A percentile compares a stretch with the other conserved stretches of the same genome.
Conservation (phyloP, 805 yeast species). For the Cyberlindnera mississippiensis region DNA sequence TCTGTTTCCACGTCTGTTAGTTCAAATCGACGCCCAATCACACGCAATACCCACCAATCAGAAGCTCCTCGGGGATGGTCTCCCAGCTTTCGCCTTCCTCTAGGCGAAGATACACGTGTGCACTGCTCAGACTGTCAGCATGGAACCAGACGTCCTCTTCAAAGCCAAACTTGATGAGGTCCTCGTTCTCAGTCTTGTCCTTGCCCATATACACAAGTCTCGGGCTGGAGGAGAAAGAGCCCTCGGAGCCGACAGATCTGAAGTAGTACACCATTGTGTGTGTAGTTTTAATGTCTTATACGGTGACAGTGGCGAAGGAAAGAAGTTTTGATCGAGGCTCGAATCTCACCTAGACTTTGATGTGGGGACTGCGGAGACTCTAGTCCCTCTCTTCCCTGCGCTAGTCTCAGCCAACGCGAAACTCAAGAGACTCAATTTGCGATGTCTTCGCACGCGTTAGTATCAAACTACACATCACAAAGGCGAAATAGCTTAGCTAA, state of each 20-base stretch:
- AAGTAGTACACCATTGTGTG: conserved; percentile 42
- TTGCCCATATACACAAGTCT: conserved; percentile 60
- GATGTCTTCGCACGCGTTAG: too few species aligned
- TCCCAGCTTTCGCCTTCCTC: conserved; percentile 42
- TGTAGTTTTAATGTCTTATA: background rate
- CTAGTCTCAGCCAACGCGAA: too few species aligned
- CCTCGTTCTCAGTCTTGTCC: conserved; percentile 68
- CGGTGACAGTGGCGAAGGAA: background rate
- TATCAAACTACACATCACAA: too few species aligned
- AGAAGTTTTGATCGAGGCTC: too few species aligned
- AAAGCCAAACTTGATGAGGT: conserved; percentile 57
- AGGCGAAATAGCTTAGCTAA: too few species aligned
- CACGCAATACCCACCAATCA: conserved; percentile 41
- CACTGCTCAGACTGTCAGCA: conserved; percentile 71
- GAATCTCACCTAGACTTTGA: too few species aligned
- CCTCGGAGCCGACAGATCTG: conserved; percentile 33
- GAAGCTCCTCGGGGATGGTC: conserved; percentile 47
- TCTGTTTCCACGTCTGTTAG: too few species aligned
- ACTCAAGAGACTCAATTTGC: too few species aligned
- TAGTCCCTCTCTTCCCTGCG: too few species aligned
- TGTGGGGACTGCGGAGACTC: too few species aligned
- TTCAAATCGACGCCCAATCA: too few species aligned
- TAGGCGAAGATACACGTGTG: conserved; percentile 68
- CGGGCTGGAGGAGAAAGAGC: conserved; percentile 28
- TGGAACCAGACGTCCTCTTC: conserved; percentile 77